Evolutionary conservation across 805 yeast species (phyloP), one percentile per base, ranked within the genome.

Genomic region (Tetrapisispora taiwanensis): DNA sequence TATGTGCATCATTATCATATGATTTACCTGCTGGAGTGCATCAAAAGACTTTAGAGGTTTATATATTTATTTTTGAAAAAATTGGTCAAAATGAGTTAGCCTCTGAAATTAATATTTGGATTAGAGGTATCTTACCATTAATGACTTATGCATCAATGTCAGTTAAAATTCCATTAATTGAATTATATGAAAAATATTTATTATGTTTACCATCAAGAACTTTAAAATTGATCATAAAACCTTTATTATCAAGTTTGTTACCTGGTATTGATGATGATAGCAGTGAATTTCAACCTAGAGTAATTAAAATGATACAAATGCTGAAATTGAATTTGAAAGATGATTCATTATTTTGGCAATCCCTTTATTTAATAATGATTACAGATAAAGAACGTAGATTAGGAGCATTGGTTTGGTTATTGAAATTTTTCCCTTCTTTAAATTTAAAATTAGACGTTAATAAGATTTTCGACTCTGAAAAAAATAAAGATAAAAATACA

Each of bases 21-120:
- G 72, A 72, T 41, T 70, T 92, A 10, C 98, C 99, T 0, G 84
- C 95, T 40, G 98, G 99, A 8, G 99, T 92, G 0, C 98, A 92
- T 60, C 84, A 83, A 52, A 92, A 87, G 58, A 75, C 96, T 0
- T 64, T 92, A 34, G 86, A 81, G 45, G 76, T 89, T 1, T 92
- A 89, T 60, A 78, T 75, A 19, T 67, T 69, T 43, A 75, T 90
- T 2, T 86, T 92, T 65, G 71, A 71, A 31, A 74, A 78, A 27
- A 64, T 90, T 30, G 81, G 83, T 1, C 56, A 62, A 0, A 77
- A 74, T 4, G 65, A 74, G 4, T 65, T 85, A 30, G 75, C 81
- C 36, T 48, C 65, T 10, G 74, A 77, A 45, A 68, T 84, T n/a
- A 69, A 73, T 34, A 65, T 81, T 1, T 92, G 98, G 98, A 69